These are phyloP conservation scores for Cladosporium halotolerans DNA, from an alignment of 2,329 filamentous ascomycete species.

Conservation along the genomic window DNA sequence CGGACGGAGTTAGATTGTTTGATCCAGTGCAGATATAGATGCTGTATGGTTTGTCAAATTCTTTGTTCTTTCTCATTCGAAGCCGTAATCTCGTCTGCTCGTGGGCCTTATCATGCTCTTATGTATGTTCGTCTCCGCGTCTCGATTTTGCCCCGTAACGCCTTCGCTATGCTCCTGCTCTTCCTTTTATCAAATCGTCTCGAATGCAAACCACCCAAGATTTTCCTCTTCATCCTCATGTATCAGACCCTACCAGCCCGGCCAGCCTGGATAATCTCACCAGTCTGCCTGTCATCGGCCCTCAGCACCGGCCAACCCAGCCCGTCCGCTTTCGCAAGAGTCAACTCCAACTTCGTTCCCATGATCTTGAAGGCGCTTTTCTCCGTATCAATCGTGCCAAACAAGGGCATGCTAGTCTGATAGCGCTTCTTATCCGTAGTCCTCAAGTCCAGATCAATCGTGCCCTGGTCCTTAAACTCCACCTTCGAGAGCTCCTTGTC, in stretches of 20 bases:
- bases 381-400: conserved; percentile 65
- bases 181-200: not conserved
- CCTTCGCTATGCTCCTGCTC: not conserved
- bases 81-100: conserved; percentile 6
- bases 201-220: not conserved
- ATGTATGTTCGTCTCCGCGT: not conserved
- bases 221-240: not conserved
- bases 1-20: too few relatives aligned
- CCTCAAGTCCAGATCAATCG: conserved; percentile 71
- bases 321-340: conserved; percentile 65
- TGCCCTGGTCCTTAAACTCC: conserved; percentile 52
- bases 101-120: not conserved
- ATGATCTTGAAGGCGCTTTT: conserved; percentile 74
- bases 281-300: conserved; percentile 64
- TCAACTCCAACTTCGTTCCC: conserved; percentile 83
- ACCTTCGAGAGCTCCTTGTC: conserved; percentile 72
- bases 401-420: conserved; percentile 66
- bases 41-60: not conserved
- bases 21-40: too few relatives aligned
- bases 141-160: not conserved
- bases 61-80: not conserved
- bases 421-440: conserved; percentile 84
- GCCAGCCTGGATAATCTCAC: conserved; percentile 85
- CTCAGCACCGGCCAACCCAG: conserved; percentile 79
- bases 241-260: conserved; percentile 55